A percentile compares a stretch with the other conserved stretches of the same genome.
Evolutionary conservation across 75 land plant species (phyloP).

Genomic region (Pseudotsuga menziesii): DNA sequence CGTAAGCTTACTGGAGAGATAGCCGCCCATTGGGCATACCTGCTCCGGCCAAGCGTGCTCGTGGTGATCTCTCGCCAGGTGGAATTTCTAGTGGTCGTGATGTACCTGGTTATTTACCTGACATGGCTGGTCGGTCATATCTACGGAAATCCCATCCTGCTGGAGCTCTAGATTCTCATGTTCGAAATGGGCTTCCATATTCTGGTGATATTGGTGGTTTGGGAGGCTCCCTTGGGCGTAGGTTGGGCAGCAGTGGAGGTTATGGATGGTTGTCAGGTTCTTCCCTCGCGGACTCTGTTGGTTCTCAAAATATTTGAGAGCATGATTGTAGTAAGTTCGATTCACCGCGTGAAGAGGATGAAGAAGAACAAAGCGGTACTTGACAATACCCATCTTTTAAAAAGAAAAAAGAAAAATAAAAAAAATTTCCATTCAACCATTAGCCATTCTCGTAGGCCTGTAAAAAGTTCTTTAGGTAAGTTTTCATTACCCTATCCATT

Average conservation of each 20-base stretch:
- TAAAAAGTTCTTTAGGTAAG: too few relatives aligned
- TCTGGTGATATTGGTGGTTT: not conserved
- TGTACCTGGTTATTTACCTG: constrained; percentile 5
- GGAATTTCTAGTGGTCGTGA: constrained; percentile 5
- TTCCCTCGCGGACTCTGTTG: not conserved
- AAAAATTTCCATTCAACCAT: too few relatives aligned
- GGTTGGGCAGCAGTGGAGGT: constrained; percentile 4
- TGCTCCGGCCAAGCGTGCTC: not conserved
- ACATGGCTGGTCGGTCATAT: not conserved
- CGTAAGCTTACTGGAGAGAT: not conserved
- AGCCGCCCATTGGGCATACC: not conserved
- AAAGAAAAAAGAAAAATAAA: too few relatives aligned
- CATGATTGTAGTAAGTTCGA: too few relatives aligned
- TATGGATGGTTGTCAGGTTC: constrained; percentile 3
- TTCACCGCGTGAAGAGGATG: too few relatives aligned
- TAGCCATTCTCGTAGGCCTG: too few relatives aligned
- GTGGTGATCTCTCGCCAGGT: not conserved
- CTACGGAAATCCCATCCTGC: not conserved
- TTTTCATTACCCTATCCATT: too few relatives aligned
- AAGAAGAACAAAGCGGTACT: too few relatives aligned
- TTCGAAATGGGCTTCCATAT: constrained; percentile 5
- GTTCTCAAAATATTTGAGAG: too few relatives aligned
- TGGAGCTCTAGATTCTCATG: constrained; percentile 4
- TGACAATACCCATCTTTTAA: too few relatives aligned
- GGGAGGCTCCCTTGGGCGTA: not conserved